A percentile compares a stretch with the other conserved stretches of the same genome.
Evolutionary conservation across 2,329 filamentous ascomycete genomes (phyloP).

Genomic region (Aspergillus quadricinctus): DNA sequence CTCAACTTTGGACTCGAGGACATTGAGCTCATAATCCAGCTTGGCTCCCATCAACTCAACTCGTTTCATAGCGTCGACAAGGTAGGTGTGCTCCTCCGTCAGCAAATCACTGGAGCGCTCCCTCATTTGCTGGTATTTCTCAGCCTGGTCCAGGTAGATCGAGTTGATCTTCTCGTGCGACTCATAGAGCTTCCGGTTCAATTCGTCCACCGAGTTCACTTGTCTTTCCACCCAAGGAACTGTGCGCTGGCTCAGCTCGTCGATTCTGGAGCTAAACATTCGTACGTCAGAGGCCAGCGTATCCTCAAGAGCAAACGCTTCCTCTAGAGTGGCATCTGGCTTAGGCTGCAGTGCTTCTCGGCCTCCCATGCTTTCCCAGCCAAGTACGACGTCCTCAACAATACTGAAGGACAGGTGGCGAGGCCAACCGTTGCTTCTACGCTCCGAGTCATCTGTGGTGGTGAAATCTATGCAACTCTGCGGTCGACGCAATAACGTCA

Average conservation of each 20-base stretch:
- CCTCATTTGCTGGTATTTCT: slow-evolving; percentile 64
- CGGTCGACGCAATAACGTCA: slow-evolving; percentile 32
- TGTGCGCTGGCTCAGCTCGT: slow-evolving; percentile 33
- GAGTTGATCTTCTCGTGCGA: slow-evolving; percentile 63
- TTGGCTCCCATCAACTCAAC: slow-evolving; percentile 77
- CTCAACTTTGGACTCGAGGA: slow-evolving; percentile 71
- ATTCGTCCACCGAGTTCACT: slow-evolving; percentile 46
- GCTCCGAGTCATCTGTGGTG: slow-evolving; percentile 13
- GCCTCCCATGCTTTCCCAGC: slow-evolving; percentile 28
- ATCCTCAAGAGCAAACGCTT: slow-evolving; percentile 38
- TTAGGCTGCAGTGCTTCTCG: slow-evolving; percentile 28
- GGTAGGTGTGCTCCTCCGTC: slow-evolving; percentile 61
- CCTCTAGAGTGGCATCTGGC: slow-evolving; percentile 36
- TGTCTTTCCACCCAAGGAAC: slow-evolving; percentile 42
- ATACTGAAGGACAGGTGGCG: slow-evolving; percentile 46
- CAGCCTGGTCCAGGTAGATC: slow-evolving; percentile 66
- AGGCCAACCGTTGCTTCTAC: slow-evolving; percentile 30
- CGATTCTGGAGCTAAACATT: slow-evolving; percentile 33
- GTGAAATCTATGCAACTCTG: slow-evolving; percentile 33
- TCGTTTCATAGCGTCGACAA: slow-evolving; percentile 70
- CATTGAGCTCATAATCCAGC: slow-evolving; percentile 85
- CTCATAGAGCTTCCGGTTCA: slow-evolving; percentile 59
- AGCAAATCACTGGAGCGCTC: slow-evolving; percentile 66
- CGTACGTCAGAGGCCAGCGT: slow-evolving; percentile 34
- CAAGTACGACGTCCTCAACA: slow-evolving; percentile 43